phyloP scores from a whole-genome alignment of 1,284 basidiomycete genomes.

The Leccinum subrobustum region DNA sequence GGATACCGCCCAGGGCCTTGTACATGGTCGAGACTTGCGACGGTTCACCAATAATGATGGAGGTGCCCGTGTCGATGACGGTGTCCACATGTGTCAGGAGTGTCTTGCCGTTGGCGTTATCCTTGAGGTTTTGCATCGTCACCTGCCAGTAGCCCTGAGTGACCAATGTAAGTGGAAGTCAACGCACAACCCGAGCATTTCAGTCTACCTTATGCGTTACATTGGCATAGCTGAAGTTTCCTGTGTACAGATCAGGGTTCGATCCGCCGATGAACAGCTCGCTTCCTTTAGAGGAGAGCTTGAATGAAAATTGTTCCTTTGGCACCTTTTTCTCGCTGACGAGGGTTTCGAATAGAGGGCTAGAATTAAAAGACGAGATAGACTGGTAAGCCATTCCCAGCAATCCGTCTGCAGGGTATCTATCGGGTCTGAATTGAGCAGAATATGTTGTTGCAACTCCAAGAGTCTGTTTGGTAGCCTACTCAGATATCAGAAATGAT shows the following conservation, averaged over 20 bases:
- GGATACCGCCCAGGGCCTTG: constrained; percentile 6
- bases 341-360: constrained; percentile 27
- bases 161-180: neutral
- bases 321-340: constrained; percentile 20
- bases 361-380: constrained; percentile 19
- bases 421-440: constrained; percentile 9
- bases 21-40: constrained; percentile 7
- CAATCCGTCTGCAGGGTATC: constrained; percentile 33
- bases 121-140: constrained; percentile 33
- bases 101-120: constrained; percentile 16
- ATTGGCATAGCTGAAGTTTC: constrained; percentile 14
- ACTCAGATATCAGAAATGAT: neutral
- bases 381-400: constrained; percentile 34
- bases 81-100: constrained; percentile 25
- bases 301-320: constrained; percentile 38
- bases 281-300: constrained; percentile 27
- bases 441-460: constrained; percentile 31
- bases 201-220: constrained; percentile 33
- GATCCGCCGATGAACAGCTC: constrained; percentile 42
- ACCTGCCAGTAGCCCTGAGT: constrained; percentile 45
- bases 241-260: constrained; percentile 15
- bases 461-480: constrained; percentile 30
- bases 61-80: constrained; percentile 49
- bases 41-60: constrained; percentile 40
- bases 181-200: neutral